Conservation (phyloP, 345 rosid genomes). For the Ailanthus altissimus region DNA sequence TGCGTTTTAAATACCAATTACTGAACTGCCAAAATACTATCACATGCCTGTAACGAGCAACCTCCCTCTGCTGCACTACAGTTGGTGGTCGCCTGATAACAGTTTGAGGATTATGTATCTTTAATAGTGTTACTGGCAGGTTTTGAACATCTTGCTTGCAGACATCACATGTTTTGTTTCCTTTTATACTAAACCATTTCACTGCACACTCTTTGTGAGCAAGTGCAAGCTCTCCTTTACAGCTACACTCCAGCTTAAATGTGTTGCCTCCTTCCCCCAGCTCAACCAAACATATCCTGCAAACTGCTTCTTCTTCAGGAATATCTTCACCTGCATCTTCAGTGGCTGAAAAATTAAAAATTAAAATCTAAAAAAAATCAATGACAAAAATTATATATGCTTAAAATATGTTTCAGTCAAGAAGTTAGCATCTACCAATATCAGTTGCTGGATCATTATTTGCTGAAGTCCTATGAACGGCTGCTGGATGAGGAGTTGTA, state of each 20-base stretch:
- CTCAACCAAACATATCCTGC: slow-evolving; percentile 62
- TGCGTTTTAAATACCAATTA: neutral
- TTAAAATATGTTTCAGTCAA: neutral
- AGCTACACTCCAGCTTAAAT: slow-evolving; percentile 65
- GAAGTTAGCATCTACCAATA: slow-evolving; percentile 30
- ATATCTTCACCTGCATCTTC: slow-evolving; percentile 52
- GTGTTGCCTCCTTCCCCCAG: slow-evolving; percentile 58
- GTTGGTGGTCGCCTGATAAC: slow-evolving; percentile 32
- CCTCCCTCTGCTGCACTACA: slow-evolving; percentile 35
- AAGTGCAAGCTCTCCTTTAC: slow-evolving; percentile 68
- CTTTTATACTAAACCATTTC: slow-evolving; percentile 68
- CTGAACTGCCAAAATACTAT: neutral
- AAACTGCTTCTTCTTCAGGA: slow-evolving; percentile 67
- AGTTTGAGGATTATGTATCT: slow-evolving; percentile 39
- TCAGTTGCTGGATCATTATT: slow-evolving; percentile 32
- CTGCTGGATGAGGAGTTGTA: slow-evolving; percentile 35
- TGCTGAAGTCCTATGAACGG: slow-evolving; percentile 22
- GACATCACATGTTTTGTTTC: slow-evolving; percentile 58
- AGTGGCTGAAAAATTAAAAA: slow-evolving; percentile 19
- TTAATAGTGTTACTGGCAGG: slow-evolving; percentile 55
- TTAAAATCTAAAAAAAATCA: neutral
- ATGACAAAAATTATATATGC: neutral
- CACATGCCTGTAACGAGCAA: slow-evolving; percentile 46
- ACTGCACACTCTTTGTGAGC: slow-evolving; percentile 64
- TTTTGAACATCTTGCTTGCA: slow-evolving; percentile 62